Percentiles rank a stretch among this genome's conserved stretches.
Conservation (phyloP, 257 asterid species). For the Apocynum venetum region DNA sequence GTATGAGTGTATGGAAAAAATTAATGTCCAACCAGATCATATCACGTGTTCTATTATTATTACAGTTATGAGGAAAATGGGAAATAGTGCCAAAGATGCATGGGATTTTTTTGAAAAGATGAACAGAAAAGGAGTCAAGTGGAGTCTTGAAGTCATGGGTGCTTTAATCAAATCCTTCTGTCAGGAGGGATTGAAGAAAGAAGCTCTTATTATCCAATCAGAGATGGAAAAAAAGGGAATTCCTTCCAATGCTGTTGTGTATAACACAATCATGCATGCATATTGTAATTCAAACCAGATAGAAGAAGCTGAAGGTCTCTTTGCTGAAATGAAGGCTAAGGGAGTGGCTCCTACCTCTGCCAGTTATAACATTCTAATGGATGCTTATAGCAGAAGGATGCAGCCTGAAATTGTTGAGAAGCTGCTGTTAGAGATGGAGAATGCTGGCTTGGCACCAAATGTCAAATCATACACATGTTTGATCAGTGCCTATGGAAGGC, state of each 20-base stretch:
- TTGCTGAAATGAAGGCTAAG: constrained; percentile 75
- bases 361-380: constrained; percentile 80
- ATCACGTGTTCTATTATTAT: constrained; percentile 78
- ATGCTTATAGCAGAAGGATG: constrained; percentile 80
- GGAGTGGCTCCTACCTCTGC: constrained; percentile 62
- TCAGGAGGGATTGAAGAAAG: constrained; percentile 78
- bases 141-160: constrained; percentile 81
- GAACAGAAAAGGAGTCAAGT: constrained; percentile 63
- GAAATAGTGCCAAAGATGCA: constrained; percentile 68
- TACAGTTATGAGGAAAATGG: constrained; percentile 73
- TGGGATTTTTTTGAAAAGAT: constrained; percentile 73
- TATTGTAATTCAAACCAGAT: constrained; percentile 66
- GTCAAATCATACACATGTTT: constrained; percentile 84
- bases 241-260: constrained; percentile 65
- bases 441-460: constrained; percentile 55
- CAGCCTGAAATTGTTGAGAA: constrained; percentile 84
- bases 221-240: constrained; percentile 81
- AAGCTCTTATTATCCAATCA: constrained; percentile 80
- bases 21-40: constrained; percentile 70
- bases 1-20: constrained; percentile 56
- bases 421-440: constrained; percentile 74
- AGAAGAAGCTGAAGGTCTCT: constrained; percentile 90
- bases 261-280: constrained; percentile 81
- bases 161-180: constrained; percentile 86
- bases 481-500: constrained; percentile 85